Percentiles rank a stretch among this genome's conserved stretches.
These are phyloP conservation scores for Knoxia roxburghii DNA, from an alignment of 257 asterid genomes.

Conservation along the genomic window DNA sequence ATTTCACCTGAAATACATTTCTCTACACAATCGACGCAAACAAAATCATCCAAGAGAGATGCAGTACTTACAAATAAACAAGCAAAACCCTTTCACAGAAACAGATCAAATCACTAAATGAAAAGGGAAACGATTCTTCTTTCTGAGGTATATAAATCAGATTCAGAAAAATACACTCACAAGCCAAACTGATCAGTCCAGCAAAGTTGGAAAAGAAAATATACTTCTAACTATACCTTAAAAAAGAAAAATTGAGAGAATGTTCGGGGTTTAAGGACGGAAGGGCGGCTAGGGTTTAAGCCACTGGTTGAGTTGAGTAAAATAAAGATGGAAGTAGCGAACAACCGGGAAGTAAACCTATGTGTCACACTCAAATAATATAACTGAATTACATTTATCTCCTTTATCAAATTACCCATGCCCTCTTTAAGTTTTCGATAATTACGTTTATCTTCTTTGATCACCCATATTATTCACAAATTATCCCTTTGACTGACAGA, in stretches of 20 bases:
- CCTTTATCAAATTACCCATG: too few species aligned
- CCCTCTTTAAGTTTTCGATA: too few species aligned
- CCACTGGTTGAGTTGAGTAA: not conserved
- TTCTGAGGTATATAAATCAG: not conserved
- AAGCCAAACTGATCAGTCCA: not conserved
- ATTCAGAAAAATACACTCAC: not conserved
- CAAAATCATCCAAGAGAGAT: not conserved
- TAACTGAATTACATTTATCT: too few species aligned
- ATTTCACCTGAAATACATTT: not conserved
- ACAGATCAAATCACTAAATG: not conserved
- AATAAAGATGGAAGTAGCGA: not conserved
- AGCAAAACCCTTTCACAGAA: not conserved
- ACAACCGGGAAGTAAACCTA: too few species aligned
- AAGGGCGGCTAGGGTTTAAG: slow-evolving; percentile 31
- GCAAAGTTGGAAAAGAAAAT: not conserved
- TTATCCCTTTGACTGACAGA: too few species aligned
- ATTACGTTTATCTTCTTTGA: too few species aligned
- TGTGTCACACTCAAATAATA: too few species aligned
- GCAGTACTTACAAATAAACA: not conserved
- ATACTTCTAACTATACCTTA: not conserved
- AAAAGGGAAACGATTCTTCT: not conserved
- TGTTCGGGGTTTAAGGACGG: slow-evolving; percentile 15
- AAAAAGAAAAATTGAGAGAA: not conserved
- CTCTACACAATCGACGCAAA: not conserved
- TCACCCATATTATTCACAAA: too few species aligned